These are phyloP conservation scores for Arachnopeziza araneosa DNA, from an alignment of 2,329 filamentous ascomycete species.

Conservation along the genomic window DNA sequence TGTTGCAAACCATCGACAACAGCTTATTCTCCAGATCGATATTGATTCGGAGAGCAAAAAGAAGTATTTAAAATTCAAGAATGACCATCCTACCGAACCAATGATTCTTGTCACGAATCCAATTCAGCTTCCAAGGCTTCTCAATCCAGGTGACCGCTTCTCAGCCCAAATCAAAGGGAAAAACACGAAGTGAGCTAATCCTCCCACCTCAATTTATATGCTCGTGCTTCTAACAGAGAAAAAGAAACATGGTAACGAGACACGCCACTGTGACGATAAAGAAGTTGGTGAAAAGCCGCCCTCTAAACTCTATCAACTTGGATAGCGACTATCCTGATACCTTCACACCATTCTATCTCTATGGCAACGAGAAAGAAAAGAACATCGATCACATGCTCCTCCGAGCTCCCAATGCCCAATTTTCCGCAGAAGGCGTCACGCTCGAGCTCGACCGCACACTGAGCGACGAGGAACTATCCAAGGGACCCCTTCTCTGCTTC, in stretches of 20 bases:
- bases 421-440: background rate
- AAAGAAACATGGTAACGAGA: background rate
- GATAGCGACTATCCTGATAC: background rate
- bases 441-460: background rate
- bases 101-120: background rate
- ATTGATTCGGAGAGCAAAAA: slow-evolving; percentile 1
- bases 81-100: background rate
- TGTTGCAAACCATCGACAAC: slow-evolving; percentile 2
- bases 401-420: background rate
- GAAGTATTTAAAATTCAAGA: background rate
- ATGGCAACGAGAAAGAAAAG: slow-evolving; percentile 1
- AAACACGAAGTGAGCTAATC: background rate
- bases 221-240: background rate
- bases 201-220: background rate
- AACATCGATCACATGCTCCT: slow-evolving; percentile 3
- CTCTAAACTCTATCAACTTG: background rate
- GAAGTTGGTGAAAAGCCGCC: background rate
- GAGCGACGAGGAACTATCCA: background rate
- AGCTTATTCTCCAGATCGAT: slow-evolving; percentile 2
- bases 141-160: background rate
- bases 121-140: background rate
- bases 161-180: background rate
- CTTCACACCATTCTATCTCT: slow-evolving; percentile 4
- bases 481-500: background rate
- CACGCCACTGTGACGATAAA: background rate